Evolutionary conservation across 106 monocot species (phyloP).

Genomic region (Dioscorea alata): DNA sequence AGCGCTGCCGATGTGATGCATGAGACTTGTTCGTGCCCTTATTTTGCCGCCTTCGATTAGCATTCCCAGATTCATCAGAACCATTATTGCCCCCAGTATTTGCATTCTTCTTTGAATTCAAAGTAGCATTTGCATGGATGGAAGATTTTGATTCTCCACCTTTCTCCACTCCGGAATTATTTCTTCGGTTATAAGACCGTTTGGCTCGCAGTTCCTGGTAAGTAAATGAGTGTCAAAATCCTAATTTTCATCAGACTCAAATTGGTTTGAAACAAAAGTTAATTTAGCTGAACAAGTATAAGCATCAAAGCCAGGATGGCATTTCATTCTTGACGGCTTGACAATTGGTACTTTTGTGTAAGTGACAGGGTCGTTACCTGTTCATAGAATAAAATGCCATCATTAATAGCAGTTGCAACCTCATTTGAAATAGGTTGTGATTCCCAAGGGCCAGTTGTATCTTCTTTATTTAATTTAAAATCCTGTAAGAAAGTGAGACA

Average conservation of each 20-base stretch:
- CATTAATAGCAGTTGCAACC: slow-evolving; percentile 63
- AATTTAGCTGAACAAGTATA: too few species aligned
- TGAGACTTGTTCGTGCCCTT: slow-evolving; percentile 51
- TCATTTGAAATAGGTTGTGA: slow-evolving; percentile 57
- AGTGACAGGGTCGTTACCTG: slow-evolving; percentile 38
- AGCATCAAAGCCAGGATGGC: too few species aligned
- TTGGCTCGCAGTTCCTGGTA: slow-evolving; percentile 56
- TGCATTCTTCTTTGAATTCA: slow-evolving; percentile 24
- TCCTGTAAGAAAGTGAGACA: slow-evolving; percentile 26
- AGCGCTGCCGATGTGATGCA: slow-evolving; percentile 45
- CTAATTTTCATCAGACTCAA: too few species aligned
- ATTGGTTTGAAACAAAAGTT: too few species aligned
- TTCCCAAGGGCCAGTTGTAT: slow-evolving; percentile 19
- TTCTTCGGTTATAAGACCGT: slow-evolving; percentile 20
- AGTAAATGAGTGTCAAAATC: neutral
- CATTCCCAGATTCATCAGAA: slow-evolving; percentile 46
- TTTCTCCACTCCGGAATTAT: slow-evolving; percentile 18
- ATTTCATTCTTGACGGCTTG: too few species aligned
- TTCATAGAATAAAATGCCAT: slow-evolving; percentile 86
- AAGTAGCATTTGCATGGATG: slow-evolving; percentile 17
- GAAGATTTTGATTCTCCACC: slow-evolving; percentile 31
- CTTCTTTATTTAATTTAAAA: slow-evolving; percentile 27
- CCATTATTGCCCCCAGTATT: slow-evolving; percentile 27
- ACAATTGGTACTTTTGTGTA: too few species aligned
- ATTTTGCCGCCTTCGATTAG: slow-evolving; percentile 55